Base-by-base conservation (phyloP, 805 yeast species). In the Metschnikowia matae region DNA sequence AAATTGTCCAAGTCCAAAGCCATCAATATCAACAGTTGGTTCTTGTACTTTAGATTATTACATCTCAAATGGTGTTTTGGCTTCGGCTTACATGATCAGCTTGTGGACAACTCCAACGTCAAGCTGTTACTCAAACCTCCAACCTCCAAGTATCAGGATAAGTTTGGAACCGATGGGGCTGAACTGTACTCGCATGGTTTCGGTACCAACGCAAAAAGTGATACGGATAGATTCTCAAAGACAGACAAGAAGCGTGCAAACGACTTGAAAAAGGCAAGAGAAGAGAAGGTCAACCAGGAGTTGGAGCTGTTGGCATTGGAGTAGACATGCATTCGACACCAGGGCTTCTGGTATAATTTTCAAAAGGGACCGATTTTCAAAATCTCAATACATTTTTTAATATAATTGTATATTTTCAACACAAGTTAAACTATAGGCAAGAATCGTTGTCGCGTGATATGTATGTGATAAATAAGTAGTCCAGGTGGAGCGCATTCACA, bases 41-140 rank as follows among this genome's bases (percentile, higher is more conserved):
- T 65, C 54, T 69, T 77, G 41, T 77, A 76, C 59, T 60, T 77
- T 45, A 65, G 84, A 38, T 63, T 80, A 47, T 65, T 77, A 34
- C 75, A 73, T 48, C 65, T 80, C 55, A 74, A 76, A 52, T 80
- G 80, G 74, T 64, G 78, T 26, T 79, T 78, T 59, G 76, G 80
- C 39, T 73, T 75, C 47, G 82, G 82, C 13, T 69, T 80, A 14
- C 82, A 77, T 54, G 65, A 65, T 51, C 83, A 80, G 58, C 66
- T 78, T 32, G 70, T 74, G 6, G 60, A 67, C 5, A 75, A 72
- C 54, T 62, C 62, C 1, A 58, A 58, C 10, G 60, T 75, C 17
- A 59, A 67, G 40, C 72, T 67, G 39, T 61, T 72, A n/a, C 63
- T 74, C 55, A 66, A 57, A 45, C 74, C 67, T 47, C 72, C 74